Evolutionary conservation across 202 grass and related monocot genomes (phyloP).

Genomic region (Panicum virgatum): DNA sequence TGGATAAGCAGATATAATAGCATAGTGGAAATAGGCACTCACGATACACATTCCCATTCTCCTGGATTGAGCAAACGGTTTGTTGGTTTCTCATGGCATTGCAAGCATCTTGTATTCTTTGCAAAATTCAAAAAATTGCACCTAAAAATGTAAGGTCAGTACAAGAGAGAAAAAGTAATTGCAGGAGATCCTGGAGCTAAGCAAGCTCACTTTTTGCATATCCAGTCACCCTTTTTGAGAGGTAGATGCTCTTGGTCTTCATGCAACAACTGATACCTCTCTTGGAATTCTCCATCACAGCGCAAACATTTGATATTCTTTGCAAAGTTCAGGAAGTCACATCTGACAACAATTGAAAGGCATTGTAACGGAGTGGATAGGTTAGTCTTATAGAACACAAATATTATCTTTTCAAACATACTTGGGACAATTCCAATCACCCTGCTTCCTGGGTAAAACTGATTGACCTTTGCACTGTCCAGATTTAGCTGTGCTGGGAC

Average conservation of each 20-base stretch:
- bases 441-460: conserved; percentile 70
- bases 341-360: conserved; percentile 50
- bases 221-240: conserved; percentile 96
- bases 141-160: conserved; percentile 55
- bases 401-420: conserved; percentile 41
- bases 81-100: conserved; percentile 85
- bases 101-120: conserved; percentile 91
- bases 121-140: conserved; percentile 98
- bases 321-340: conserved; percentile 93
- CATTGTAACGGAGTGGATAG: background rate
- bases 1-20: conserved; percentile 3
- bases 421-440: conserved; percentile 95
- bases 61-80: conserved; percentile 76
- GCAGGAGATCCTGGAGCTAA: background rate
- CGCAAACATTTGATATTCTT: conserved; percentile 95
- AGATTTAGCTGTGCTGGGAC: conserved; percentile 43
- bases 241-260: conserved; percentile 85
- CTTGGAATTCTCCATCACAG: conserved; percentile 80
- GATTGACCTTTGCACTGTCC: conserved; percentile 51
- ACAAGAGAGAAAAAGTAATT: background rate
- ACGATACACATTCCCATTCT: conserved; percentile 95
- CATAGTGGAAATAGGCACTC: conserved; percentile 39
- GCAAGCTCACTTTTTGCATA: conserved; percentile 75
- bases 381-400: background rate
- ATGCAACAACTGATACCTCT: conserved; percentile 67